These are phyloP conservation scores for Pythium sukuiense DNA, from an alignment of 352 stramenopile genomes.

Conservation along the genomic window DNA sequence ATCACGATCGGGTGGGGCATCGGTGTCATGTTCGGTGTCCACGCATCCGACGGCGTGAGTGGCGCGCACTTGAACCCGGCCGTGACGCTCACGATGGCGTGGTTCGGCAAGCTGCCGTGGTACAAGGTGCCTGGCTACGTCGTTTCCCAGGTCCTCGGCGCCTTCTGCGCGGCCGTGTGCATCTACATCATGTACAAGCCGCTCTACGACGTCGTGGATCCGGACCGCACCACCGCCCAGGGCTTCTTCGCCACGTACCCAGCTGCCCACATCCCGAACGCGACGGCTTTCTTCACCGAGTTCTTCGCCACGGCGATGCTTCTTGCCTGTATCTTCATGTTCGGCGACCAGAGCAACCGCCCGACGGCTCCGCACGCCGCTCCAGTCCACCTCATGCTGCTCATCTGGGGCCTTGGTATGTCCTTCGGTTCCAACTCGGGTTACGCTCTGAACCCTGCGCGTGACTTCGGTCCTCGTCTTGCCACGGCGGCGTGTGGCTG, in stretches of 20 bases:
- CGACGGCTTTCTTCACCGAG: slow-evolving; percentile 47
- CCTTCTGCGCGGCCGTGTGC: slow-evolving; percentile 41
- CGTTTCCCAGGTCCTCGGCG: slow-evolving; percentile 42
- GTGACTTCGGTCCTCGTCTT: slow-evolving; percentile 56
- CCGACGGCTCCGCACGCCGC: slow-evolving; percentile 36
- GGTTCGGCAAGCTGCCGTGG: slow-evolving; percentile 54
- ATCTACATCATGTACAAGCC: slow-evolving; percentile 56
- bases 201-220: slow-evolving; percentile 48
- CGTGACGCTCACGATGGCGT: slow-evolving; percentile 52
- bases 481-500: slow-evolving; percentile 30
- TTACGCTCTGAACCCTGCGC: slow-evolving; percentile 56
- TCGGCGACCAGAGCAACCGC: slow-evolving; percentile 52
- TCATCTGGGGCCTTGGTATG: slow-evolving; percentile 61
- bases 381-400: slow-evolving; percentile 38
- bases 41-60: slow-evolving; percentile 52
- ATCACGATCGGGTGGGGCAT: slow-evolving; percentile 79
- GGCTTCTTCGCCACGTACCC: slow-evolving; percentile 57
- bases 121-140: slow-evolving; percentile 52
- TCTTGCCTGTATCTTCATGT: slow-evolving; percentile 43
- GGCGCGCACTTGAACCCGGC: slow-evolving; percentile 70
- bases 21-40: slow-evolving; percentile 68
- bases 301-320: slow-evolving; percentile 49
- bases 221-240: slow-evolving; percentile 35
- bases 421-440: slow-evolving; percentile 57
- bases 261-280: slow-evolving; percentile 39